A percentile compares a stretch with the other conserved stretches of the same genome.
These are phyloP conservation scores for Ormosia semicastrata DNA, from an alignment of 306 rosid species.

Conservation along the genomic window DNA sequence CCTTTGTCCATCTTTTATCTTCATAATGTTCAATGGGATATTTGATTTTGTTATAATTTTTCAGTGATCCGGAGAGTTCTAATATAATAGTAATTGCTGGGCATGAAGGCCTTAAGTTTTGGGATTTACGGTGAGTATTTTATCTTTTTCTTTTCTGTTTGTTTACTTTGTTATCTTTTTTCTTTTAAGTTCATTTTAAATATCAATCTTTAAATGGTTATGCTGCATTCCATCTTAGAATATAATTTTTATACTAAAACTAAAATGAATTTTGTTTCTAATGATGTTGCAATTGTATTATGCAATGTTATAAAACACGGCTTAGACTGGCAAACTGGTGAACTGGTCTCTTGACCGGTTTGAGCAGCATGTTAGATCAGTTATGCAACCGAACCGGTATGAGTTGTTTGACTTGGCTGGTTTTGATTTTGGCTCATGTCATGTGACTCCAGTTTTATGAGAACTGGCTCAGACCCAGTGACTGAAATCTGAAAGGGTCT, in stretches of 20 bases:
- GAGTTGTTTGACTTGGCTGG: not conserved
- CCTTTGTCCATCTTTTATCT: conserved; percentile 16
- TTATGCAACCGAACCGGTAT: not conserved
- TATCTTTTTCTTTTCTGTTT: not conserved
- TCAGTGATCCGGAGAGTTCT: conserved; percentile 69
- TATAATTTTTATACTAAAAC: not conserved
- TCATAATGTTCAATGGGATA: not conserved
- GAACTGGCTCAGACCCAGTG: not conserved
- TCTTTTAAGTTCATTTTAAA: conserved; percentile 10
- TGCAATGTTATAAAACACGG: not conserved
- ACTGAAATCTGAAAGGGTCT: not conserved
- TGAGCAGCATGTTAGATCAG: not conserved
- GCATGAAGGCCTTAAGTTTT: conserved; percentile 88
- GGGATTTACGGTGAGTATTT: conserved; percentile 80
- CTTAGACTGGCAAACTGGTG: not conserved
- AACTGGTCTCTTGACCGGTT: not conserved
- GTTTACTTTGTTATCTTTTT: not conserved
- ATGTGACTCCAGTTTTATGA: not conserved
- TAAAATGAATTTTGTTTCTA: not conserved
- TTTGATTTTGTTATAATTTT: conserved; percentile 26
- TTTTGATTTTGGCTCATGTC: not conserved
- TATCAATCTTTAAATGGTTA: not conserved
- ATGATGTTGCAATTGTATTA: not conserved
- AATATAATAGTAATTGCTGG: conserved; percentile 81
- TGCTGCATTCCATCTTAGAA: conserved; percentile 5